Evolutionary conservation across 345 rosid genomes (phyloP).

Genomic region (Salix suchowensis): DNA sequence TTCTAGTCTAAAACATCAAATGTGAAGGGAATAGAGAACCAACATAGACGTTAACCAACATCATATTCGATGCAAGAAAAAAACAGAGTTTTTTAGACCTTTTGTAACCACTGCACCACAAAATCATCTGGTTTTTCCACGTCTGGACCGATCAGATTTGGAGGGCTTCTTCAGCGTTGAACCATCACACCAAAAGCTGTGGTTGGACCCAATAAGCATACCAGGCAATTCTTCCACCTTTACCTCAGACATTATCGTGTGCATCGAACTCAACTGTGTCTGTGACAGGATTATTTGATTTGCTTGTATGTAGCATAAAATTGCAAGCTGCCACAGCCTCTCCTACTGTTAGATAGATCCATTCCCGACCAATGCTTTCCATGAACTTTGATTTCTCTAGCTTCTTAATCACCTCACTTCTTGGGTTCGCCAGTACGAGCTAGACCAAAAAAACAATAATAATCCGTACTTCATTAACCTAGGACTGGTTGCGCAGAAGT

Average conservation of each 20-base stretch:
- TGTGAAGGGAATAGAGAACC: background rate
- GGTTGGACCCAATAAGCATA: background rate
- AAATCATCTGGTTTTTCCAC: background rate
- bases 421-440: slow-evolving; percentile 27
- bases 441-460: background rate
- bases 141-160: background rate
- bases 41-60: background rate
- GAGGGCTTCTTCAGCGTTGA: background rate
- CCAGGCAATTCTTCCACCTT: background rate
- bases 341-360: slow-evolving; percentile 25
- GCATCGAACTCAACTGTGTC: background rate
- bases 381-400: slow-evolving; percentile 19
- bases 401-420: slow-evolving; percentile 33
- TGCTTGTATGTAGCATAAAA: slow-evolving; percentile 17
- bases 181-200: background rate
- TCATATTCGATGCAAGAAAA: background rate
- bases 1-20: background rate
- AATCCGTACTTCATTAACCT: background rate
- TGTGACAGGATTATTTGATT: slow-evolving; percentile 1
- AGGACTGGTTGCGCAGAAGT: background rate
- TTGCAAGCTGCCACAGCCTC: slow-evolving; percentile 30
- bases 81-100: background rate
- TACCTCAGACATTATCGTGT: slow-evolving; percentile 7
- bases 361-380: slow-evolving; percentile 22
- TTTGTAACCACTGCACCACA: background rate